Conservation (phyloP, 2,329 filamentous ascomycete genomes). For the Didymella arachidicola region DNA sequence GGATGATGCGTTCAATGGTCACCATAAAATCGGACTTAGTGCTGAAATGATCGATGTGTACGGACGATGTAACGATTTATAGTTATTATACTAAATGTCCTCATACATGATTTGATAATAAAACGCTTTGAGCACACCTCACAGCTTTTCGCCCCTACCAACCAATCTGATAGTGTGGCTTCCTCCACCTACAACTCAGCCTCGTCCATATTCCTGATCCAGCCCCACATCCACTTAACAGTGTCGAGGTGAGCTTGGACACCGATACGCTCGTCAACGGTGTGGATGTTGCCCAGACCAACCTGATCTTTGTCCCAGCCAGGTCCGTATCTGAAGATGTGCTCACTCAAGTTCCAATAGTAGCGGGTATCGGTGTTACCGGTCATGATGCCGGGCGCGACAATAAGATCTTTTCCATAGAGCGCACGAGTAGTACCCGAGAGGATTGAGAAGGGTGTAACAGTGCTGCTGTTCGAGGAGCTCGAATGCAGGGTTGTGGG, state of each 20-base stretch:
- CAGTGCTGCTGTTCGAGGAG: conserved; percentile 23
- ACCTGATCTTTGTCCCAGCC: conserved; percentile 53
- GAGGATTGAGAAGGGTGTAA: conserved; percentile 47
- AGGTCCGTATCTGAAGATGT: conserved; percentile 62
- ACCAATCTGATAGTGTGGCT: not conserved
- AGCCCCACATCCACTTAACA: conserved; percentile 55
- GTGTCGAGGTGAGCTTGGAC: conserved; percentile 55
- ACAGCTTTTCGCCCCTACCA: not conserved
- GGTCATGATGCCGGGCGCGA: conserved; percentile 56
- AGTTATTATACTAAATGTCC: not conserved
- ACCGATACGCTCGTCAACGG: conserved; percentile 59
- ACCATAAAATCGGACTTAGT: not conserved
- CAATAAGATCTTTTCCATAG: conserved; percentile 53
- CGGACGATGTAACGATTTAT: not conserved
- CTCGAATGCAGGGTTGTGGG: conserved; percentile 53
- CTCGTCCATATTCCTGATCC: conserved; percentile 57
- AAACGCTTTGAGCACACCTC: not conserved
- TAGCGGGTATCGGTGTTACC: conserved; percentile 63
- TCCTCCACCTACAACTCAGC: conserved; percentile 41
- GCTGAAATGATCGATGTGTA: not conserved
- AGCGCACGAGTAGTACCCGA: conserved; percentile 55
- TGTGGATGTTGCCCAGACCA: conserved; percentile 58
- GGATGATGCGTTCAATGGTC: not conserved
- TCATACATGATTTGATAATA: not conserved
- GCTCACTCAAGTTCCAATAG: conserved; percentile 61